Base-by-base conservation (phyloP, 495 filamentous ascomycete genomes). In the Halenospora varia region DNA sequence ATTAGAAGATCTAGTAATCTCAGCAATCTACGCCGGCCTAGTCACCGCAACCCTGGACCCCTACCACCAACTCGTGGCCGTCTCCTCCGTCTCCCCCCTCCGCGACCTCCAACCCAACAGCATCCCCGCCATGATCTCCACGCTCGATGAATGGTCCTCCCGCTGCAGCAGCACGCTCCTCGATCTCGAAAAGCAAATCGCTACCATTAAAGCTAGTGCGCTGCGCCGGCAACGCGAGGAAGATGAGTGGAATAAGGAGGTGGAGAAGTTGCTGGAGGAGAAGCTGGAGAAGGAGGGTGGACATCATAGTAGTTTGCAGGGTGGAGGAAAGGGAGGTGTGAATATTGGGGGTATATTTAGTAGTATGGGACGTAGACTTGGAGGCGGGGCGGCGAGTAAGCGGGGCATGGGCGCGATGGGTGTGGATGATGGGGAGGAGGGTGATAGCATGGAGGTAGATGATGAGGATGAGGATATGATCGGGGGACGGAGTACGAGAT, bases 1-100 rank as follows among this genome's bases (percentile, higher is more conserved):
- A 41, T 86, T 98, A 63, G 94, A 98, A 77, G 83, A 92, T 62
- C 86, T 97, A 53, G 82, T 97, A 57, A 96, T 94, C 68, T 82
- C 83, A 62, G 83, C 91, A 62, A 88, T 97, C 71, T 97, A 97
- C 78, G 81, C 87, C 39, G 87, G 84, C 18, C 83, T 98, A 0
- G 70, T 98, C 35, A 78, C 79, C 22, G 94, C 83, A 8, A 90
- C 90, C 59, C 87, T 97, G 39, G 89, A 93, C 67, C 89, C 92
- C 10, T 78, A 80, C 46, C 73, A 83, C 56, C 81, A 85, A 18
- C 77, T 77, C 59, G 84, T 97, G 19, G 83, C 82, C 66, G 83
- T 97, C 45, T 87, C 87, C 52, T 82, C 87, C 60, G 84, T 96
- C 44, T 82, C 92, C 0, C 84, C 92, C 1, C 83, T 97, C 1